Base-by-base conservation (phyloP, 2,329 filamentous ascomycete genomes). In the Penicillium sp. region DNA sequence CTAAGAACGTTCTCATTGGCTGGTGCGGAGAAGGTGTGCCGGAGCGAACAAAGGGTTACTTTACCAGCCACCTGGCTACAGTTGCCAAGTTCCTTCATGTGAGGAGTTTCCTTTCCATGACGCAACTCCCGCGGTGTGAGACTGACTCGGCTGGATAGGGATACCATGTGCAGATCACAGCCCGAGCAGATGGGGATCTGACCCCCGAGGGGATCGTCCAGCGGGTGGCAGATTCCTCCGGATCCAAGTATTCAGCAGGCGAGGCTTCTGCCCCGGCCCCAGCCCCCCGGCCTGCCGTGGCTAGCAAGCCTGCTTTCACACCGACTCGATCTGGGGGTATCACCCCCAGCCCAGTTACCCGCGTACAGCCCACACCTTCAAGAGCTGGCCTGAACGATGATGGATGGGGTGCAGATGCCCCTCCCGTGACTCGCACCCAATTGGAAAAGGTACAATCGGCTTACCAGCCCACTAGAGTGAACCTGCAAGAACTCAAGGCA, bases 21-120 rank as follows among this genome's bases (percentile, higher is more conserved):
- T 99, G 94, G 89, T 99, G 94, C 75, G 94, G 94, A 65, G 93
- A 96, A 72, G 94, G 94, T 67, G 94, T 99, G 17, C 94, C 94
- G n/a, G 94, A 99, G 78, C 84, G 93, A 69, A 97, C 93, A 61
- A 99, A 97, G 79, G 94, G 94, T 64, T 97, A 97, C 78, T 99
- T 99, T 74, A 96, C 91, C 65, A 97, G 92, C 78, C 93, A 99
- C 77, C 81, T 94, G 48, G 88, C 89, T 60, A 89, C 91, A 48
- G 92, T 97, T 38, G 88, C 92, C 61, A 97, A 96, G 78, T 83
- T 97, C 66, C 85, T 99, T 42, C 93, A 97, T 79, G 87, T 88
- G 72, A 72, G 68, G 23, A 61, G 43, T 29, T 36, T 49, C 43
- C 53, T 29, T 43, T 27, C 42, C 5, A 23, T 31, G 39, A 49